Conservation (phyloP, 441 rosid species). For the Codiaeum variegatum region DNA sequence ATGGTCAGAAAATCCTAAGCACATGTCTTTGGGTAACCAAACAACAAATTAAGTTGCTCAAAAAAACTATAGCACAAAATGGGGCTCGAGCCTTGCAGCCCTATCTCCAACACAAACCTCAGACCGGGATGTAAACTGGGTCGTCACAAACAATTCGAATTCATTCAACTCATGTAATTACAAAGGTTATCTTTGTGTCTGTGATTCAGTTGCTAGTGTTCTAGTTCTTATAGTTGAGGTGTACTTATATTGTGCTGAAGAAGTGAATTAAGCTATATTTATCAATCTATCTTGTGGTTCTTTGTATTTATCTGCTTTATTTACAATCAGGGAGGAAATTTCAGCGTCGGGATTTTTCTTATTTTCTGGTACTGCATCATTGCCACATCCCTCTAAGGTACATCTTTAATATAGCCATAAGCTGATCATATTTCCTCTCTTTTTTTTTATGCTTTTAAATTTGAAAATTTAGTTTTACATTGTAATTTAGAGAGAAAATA, state of each 20-base stretch:
- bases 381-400: slow-evolving; percentile 65
- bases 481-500: background rate
- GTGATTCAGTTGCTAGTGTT: background rate
- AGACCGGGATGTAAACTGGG: too few species aligned
- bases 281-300: background rate
- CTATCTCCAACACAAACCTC: too few species aligned
- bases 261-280: background rate
- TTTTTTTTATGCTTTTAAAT: background rate
- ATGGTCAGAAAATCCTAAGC: too few species aligned
- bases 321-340: slow-evolving; percentile 47
- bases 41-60: too few species aligned
- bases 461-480: background rate
- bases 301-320: slow-evolving; percentile 16
- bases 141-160: too few species aligned
- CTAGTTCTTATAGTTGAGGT: background rate
- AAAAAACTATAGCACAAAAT: too few species aligned
- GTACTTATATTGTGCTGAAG: background rate
- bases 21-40: too few species aligned
- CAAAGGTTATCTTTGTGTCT: too few species aligned
- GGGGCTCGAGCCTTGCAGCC: too few species aligned
- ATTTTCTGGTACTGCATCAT: slow-evolving; percentile 51
- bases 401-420: slow-evolving; percentile 9
- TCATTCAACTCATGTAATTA: too few species aligned
- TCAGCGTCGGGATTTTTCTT: slow-evolving; percentile 36
- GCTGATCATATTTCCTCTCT: background rate